Evolutionary conservation across 768 basidiomycete species (phyloP), one percentile per base, ranked within the genome.

Genomic region (Trametes cinnabarina): DNA sequence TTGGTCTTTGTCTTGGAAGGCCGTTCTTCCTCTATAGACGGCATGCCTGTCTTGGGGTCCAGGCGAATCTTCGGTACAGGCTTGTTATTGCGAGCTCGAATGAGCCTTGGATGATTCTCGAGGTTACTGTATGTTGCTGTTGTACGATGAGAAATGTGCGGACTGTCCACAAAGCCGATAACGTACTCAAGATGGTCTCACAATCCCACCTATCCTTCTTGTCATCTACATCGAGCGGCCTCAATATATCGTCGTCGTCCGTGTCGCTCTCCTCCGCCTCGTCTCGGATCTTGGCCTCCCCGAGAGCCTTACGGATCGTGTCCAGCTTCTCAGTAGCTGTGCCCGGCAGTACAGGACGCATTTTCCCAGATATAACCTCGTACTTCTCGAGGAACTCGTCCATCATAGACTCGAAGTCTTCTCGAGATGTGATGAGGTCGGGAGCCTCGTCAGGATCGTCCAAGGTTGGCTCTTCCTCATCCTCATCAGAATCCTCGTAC

Each of bases 121-220:
- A 98, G 79, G 68, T 97, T 99, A n/a, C 93, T 89, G 69, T 94
- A 95, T 10, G 95, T 98, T 9, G 90, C 96, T 97, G 67, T 19
- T 28, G 48, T 14, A 44, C 11, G 19, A 19, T 43, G 19, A 32
- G 32, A 17, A 14, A 5, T n/a, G 5, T 42, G 4, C 17, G 8
- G 37, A 42, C 2, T 2, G 4, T 19, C 28, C 9, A 4, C 1
- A 10, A 30, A 9, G 30, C 5, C 39, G n/a, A 32, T 32, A 10
- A 23, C 90, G 71, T 71, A 96, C 96, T 87, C 2, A 99, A 76
- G 37, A 99, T 90, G 1, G 94, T 97, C 72, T 99, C 95, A 60
- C 92, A 95, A 69, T 99, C 97, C 97, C 97, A 99, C 43, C 84
- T 75, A 62, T 89, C 87, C 63, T 88, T 85, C 53, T 85, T 82